Percentiles rank a stretch among this genome's conserved stretches.
Conservation (phyloP, 179 eudicot genomes). For the Amaranthus tricolor region DNA sequence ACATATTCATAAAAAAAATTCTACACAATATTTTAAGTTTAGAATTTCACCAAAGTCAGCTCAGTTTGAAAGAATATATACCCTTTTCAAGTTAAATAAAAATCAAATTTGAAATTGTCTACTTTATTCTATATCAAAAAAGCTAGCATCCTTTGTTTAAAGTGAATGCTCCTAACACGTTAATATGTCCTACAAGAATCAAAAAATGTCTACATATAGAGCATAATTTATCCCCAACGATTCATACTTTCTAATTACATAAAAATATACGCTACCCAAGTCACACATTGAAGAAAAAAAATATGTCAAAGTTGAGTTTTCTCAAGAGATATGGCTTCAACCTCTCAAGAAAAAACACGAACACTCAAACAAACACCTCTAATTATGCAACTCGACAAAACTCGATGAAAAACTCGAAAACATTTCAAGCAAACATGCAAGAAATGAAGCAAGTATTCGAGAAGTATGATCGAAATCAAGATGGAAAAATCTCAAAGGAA, state of each 20-base stretch:
- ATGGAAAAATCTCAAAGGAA: slow-evolving; percentile 68
- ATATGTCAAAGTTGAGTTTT: slow-evolving; percentile 34
- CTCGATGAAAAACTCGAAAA: slow-evolving; percentile 39
- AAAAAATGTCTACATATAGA: too few species aligned
- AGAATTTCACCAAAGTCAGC: too few species aligned
- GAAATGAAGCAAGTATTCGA: slow-evolving; percentile 65
- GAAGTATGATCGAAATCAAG: slow-evolving; percentile 63
- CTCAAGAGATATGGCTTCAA: slow-evolving; percentile 28
- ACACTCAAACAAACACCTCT: not conserved
- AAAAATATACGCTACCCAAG: not conserved
- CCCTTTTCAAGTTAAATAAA: too few species aligned
- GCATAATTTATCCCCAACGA: too few species aligned
- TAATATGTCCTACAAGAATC: too few species aligned
- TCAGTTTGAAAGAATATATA: too few species aligned
- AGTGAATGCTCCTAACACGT: too few species aligned
- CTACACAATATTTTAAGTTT: too few species aligned
- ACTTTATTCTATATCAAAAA: too few species aligned
- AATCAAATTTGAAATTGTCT: too few species aligned
- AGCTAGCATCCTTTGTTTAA: too few species aligned
- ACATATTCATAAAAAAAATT: too few species aligned
- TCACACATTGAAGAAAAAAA: not conserved
- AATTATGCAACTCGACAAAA: not conserved
- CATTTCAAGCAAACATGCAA: slow-evolving; percentile 36
- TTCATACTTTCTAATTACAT: slow-evolving; percentile 8
- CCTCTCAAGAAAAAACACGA: slow-evolving; percentile 26